These are phyloP conservation scores for Aspergillus ochraceus DNA, from an alignment of 2,329 filamentous ascomycete species.

Conservation along the genomic window DNA sequence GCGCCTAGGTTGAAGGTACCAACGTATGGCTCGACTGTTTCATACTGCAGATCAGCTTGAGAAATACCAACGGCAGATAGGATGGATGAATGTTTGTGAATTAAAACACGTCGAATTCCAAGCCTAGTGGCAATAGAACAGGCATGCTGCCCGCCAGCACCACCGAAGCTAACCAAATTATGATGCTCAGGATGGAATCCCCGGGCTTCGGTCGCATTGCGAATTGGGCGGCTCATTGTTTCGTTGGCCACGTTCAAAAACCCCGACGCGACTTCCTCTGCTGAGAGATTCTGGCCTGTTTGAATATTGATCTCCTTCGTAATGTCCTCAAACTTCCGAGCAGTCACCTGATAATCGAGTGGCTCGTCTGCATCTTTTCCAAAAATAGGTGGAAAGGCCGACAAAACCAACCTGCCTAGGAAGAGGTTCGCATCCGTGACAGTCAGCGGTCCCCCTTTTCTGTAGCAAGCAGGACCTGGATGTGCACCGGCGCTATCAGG, in stretches of 20 bases:
- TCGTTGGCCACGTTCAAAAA: no score
- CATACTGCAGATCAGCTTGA: not conserved
- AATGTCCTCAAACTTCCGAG: no score
- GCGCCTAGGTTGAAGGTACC: no score
- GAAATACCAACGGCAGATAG: constrained; percentile 41
- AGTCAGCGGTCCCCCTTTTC: constrained; percentile 82
- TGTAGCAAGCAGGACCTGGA: constrained; percentile 86
- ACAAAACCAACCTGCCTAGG: constrained; percentile 76
- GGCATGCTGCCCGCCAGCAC: constrained; percentile 42
- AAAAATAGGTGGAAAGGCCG: constrained; percentile 83
- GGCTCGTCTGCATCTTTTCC: constrained; percentile 50
- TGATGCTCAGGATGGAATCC: constrained; percentile 16
- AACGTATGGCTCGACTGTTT: constrained; percentile 34
- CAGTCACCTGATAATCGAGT: no score
- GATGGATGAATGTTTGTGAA: constrained; percentile 45
- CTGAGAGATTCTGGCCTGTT: no score
- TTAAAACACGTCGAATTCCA: constrained; percentile 42
- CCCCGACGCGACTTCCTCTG: no score
- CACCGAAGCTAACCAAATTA: constrained; percentile 31
- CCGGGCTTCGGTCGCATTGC: not conserved
- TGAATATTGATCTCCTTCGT: no score
- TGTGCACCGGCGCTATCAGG: constrained; percentile 88
- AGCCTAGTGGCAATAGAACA: constrained; percentile 44
- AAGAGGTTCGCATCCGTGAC: constrained; percentile 94
- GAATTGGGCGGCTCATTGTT: no score